Evolutionary conservation across 2,329 filamentous ascomycete genomes (phyloP).

Genomic region (Beauveria pseudobassiana): DNA sequence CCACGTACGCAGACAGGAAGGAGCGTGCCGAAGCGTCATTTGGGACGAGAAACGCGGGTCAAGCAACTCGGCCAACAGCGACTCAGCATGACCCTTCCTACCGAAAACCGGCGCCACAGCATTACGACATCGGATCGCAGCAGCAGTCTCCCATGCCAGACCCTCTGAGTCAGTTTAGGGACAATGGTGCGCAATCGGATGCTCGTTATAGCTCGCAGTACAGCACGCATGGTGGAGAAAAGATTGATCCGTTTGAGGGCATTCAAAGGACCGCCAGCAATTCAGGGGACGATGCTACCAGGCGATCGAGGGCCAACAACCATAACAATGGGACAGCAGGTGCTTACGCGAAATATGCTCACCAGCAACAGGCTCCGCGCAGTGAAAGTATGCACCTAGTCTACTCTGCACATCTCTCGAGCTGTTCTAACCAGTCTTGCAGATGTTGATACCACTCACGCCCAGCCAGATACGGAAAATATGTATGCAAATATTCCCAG

Average conservation of each 20-base stretch:
- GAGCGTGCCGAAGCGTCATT: conserved; percentile 50
- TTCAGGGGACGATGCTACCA: conserved; percentile 10
- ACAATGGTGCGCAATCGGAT: conserved; percentile 33
- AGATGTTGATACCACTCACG: not conserved
- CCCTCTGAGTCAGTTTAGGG: conserved; percentile 40
- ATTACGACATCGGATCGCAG: conserved; percentile 12
- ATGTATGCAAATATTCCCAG: conserved; percentile 10
- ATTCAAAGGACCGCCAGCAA: conserved; percentile 38
- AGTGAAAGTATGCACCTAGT: not conserved
- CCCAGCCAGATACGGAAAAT: conserved; percentile 2
- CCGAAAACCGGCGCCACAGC: conserved; percentile 7
- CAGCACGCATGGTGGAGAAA: conserved; percentile 48
- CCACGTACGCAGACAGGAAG: conserved; percentile 44
- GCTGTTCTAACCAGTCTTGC: not conserved
- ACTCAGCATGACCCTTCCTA: conserved; percentile 17
- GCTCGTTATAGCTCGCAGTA: conserved; percentile 52
- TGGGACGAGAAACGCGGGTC: conserved; percentile 42
- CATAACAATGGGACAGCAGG: not conserved
- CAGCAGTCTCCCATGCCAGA: conserved; percentile 31
- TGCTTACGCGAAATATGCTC: conserved; percentile 6
- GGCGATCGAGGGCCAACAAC: not conserved
- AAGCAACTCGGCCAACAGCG: conserved; percentile 42
- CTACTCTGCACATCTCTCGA: too few species aligned
- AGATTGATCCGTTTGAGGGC: conserved; percentile 49
- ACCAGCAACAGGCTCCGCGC: not conserved